These are phyloP conservation scores for Teratosphaeria zuluensis DNA, from an alignment of 2,329 filamentous ascomycete genomes.

Conservation along the genomic window DNA sequence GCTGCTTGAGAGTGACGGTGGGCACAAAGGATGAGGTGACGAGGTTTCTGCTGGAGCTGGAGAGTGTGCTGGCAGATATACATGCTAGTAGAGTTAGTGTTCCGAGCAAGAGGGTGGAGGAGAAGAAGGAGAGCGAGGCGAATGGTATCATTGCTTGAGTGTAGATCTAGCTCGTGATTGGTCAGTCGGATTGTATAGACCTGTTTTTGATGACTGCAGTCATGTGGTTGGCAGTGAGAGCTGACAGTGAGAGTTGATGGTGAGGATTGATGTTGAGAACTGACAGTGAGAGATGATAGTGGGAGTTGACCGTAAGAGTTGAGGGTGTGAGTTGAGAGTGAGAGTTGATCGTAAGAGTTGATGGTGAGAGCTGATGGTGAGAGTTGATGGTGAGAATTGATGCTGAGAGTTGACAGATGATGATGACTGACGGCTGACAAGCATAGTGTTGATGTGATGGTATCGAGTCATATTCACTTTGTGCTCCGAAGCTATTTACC, in stretches of 20 bases:
- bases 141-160: slow-evolving; percentile 39
- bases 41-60: slow-evolving; percentile 62
- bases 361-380: not conserved
- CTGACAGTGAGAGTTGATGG: too few relatives aligned
- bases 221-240: too few relatives aligned
- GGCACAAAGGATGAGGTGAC: slow-evolving; percentile 82
- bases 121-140: slow-evolving; percentile 39
- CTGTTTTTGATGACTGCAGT: too few relatives aligned
- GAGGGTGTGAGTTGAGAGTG: too few relatives aligned
- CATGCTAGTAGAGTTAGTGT: slow-evolving; percentile 27
- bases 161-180: not conserved
- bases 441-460: too few relatives aligned
- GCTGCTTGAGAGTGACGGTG: slow-evolving; percentile 83
- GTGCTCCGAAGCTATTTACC: not conserved
- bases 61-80: slow-evolving; percentile 40
- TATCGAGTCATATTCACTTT: not conserved
- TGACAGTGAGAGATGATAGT: too few relatives aligned
- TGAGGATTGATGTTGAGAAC: too few relatives aligned
- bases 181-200: too few relatives aligned
- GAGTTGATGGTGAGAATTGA: not conserved
- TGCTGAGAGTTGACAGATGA: not conserved
- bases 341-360: not conserved
- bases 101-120: slow-evolving; percentile 28
- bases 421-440: too few relatives aligned
- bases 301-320: too few relatives aligned